These are phyloP conservation scores for Neurospora intermedia DNA, from an alignment of 495 filamentous ascomycete genomes.

Conservation along the genomic window DNA sequence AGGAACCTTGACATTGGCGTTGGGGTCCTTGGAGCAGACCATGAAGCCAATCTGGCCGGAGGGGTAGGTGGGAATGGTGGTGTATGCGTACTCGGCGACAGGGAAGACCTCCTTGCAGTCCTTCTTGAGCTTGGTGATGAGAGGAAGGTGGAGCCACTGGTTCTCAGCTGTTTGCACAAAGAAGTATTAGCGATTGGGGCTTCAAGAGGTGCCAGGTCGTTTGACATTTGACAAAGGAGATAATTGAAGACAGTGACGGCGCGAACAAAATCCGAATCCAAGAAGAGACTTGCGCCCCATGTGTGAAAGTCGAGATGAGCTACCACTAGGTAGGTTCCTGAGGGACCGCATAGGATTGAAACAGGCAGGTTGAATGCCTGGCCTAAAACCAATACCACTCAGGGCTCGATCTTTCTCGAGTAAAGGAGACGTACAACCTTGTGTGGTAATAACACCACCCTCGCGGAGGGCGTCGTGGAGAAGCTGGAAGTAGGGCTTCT, in stretches of 20 bases:
- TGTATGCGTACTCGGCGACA: conserved; percentile 95
- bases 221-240: conserved; percentile 2
- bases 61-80: conserved; percentile 98
- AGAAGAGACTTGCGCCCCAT: conserved; percentile 3
- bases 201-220: background rate
- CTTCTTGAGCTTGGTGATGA: conserved; percentile 89
- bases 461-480: conserved; percentile 78
- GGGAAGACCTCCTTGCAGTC: conserved; percentile 96
- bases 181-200: conserved; percentile 18
- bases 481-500: conserved; percentile 97
- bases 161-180: conserved; percentile 65
- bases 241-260: background rate
- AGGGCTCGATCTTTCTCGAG: conserved; percentile 22
- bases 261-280: conserved; percentile 1
- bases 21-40: conserved; percentile 93
- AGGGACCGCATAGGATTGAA: conserved; percentile 7
- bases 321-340: conserved; percentile 25
- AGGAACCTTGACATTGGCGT: conserved; percentile 71
- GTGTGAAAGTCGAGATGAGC: conserved; percentile 16
- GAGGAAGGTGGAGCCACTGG: conserved; percentile 92
- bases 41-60: conserved; percentile 99
- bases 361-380: conserved; percentile 19
- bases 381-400: conserved; percentile 15
- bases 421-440: conserved; percentile 97
- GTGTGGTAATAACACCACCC: conserved; percentile 97